Percentiles rank a stretch among this genome's conserved stretches.
Conservation (phyloP, 2,329 filamentous ascomycete species). For the Neodidymelliopsis sp. region DNA sequence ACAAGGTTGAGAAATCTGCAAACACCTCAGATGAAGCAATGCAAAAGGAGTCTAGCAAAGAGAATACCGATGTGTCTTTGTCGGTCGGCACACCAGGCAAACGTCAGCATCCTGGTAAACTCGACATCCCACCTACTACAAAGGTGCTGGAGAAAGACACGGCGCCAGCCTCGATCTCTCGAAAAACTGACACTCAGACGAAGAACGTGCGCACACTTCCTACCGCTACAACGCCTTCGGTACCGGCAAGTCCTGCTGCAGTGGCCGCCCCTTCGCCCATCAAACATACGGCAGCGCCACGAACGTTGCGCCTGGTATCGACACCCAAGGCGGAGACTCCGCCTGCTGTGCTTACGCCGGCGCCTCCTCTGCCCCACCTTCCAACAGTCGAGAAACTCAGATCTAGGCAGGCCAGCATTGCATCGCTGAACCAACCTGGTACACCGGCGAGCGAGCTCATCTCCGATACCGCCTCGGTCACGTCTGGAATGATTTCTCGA, state of each 20-base stretch:
- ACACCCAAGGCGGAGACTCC: constrained; percentile 69
- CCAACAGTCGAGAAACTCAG: constrained; percentile 52
- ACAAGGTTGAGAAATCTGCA: constrained; percentile 19
- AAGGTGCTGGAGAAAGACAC: constrained; percentile 32
- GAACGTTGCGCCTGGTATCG: constrained; percentile 74
- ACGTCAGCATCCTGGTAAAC: constrained; percentile 55
- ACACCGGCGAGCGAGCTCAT: constrained; percentile 77
- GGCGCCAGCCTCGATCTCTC: constrained; percentile 18
- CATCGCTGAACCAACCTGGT: constrained; percentile 69
- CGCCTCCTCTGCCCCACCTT: constrained; percentile 43
- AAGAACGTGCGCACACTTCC: constrained; percentile 38
- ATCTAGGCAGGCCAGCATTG: constrained; percentile 62
- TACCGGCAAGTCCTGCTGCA: constrained; percentile 61
- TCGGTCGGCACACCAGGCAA: constrained; percentile 31
- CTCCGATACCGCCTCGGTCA: constrained; percentile 78
- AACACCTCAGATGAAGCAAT: constrained; percentile 19
- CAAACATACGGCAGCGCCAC: constrained; percentile 57
- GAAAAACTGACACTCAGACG: constrained; percentile 33
- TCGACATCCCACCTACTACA: constrained; percentile 55
- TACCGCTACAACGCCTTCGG: constrained; percentile 57
- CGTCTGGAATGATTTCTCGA: constrained; percentile 75
- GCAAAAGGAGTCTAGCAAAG: constrained; percentile 22
- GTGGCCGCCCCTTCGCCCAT: constrained; percentile 56
- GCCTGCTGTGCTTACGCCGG: constrained; percentile 47
- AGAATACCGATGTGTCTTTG: constrained; percentile 12